Base-by-base conservation (phyloP, 2,329 filamentous ascomycete genomes). In the Colletotrichum truncatum region DNA sequence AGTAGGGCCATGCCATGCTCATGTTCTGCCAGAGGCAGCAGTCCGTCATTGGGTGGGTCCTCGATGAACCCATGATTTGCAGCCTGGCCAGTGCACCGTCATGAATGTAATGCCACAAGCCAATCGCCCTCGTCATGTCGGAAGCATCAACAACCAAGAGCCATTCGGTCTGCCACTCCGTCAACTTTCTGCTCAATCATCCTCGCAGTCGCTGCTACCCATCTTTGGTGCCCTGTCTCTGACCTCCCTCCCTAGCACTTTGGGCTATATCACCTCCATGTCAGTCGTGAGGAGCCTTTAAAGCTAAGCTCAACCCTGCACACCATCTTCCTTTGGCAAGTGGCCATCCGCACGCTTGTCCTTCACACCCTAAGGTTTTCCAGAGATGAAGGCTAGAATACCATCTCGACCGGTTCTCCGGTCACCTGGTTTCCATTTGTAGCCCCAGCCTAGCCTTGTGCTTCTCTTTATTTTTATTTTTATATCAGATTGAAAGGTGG, bases 51-150 rank as follows among this genome's bases (percentile, higher is more conserved):
- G 30, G 43, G 64, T 49, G 64, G 57, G 39, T 34, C 56, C 38
- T 9, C 6, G 46, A 54, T 46, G 55, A 45, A 67, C 61, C 67
- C 67, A 68, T 68, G 60, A 68, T 68, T 57, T 56, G 36, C 41
- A 62, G 39, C 34, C 16, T 38, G 61, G 51, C 61, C 32, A 53
- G 49, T 62, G 61, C 55, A 36, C 51, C 55, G 41, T 38, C 56
- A 26, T 53, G 43, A 62, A 39, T 55, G 51, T 38, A 39, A 60
- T 45, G 18, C 16, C n/a, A 14, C n/a, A 16, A 23, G 12, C 65
- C 65, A 67, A 67, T 66, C 56, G 39, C 46, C 41, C 34, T 51
- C 16, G 39, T 26, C 25, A 32, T n/a, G 38, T 52, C 45, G 34
- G 43, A 38, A 21, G 32, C 43, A 45, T 39, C 56, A 54, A 43